Evolutionary conservation across 805 yeast species (phyloP).

Genomic region (Saturnispora besseyi): DNA sequence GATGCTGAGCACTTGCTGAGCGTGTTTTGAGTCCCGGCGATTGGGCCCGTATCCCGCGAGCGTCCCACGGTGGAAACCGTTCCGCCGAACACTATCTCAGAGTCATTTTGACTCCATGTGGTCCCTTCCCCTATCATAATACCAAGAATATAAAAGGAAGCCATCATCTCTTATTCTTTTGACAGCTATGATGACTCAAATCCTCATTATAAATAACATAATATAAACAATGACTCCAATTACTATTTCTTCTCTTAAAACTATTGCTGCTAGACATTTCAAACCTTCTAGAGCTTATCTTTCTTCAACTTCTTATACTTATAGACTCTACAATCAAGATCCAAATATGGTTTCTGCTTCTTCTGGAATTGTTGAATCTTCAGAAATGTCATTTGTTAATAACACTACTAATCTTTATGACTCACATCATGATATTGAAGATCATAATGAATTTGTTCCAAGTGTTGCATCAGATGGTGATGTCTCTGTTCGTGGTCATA

Average conservation of each 20-base stretch:
- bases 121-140: too few species aligned
- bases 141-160: not conserved
- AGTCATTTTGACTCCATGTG: not conserved
- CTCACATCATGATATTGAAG: conserved; percentile 6
- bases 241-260: conserved; percentile 21
- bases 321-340: conserved; percentile 14
- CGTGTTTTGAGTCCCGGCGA: not conserved
- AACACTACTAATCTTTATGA: conserved; percentile 12
- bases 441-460: conserved; percentile 25
- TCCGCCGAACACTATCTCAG: not conserved
- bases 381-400: conserved; percentile 24
- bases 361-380: conserved; percentile 25
- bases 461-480: conserved; percentile 23
- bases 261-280: conserved; percentile 22
- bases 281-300: conserved; percentile 5
- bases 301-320: conserved; percentile 5
- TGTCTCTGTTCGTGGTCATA: conserved; percentile 22
- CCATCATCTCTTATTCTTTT: not conserved
- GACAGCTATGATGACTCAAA: too few species aligned
- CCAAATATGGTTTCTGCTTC: conserved; percentile 21
- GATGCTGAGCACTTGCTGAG: not conserved
- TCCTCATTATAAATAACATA: not conserved
- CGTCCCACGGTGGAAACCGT: not conserved
- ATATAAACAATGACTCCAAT: conserved; percentile 20
- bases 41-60: not conserved